Base-by-base conservation (phyloP, 148 eudicot species). In the Rhododendron henanense region DNA sequence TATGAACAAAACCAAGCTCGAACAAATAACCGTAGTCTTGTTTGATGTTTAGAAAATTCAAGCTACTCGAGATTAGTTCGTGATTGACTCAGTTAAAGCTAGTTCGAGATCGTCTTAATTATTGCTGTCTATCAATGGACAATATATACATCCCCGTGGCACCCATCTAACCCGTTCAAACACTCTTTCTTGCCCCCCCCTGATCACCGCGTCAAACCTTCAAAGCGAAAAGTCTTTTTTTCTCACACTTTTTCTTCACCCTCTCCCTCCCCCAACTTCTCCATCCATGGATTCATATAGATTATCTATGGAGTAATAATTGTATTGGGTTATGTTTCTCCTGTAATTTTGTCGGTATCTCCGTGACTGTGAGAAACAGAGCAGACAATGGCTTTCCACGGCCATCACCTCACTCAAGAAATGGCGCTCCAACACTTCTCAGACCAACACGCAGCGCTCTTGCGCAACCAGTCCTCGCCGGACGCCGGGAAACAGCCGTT, bases 371-470 rank as follows among this genome's bases (percentile, higher is more conserved):
- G 45, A 83, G 53, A 50, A 3, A 15, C 44, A n/a, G 45, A 41
- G 73, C 39, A 21, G 44, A n/a, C 51, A 44, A 87, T 87, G 89
- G 85, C 91, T 75, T 90, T 85, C 79, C 89, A 90, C 84, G 89
- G 86, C 25, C 65, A 88, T 67, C 87, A 87, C 44, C 83, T 81
- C 65, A 39, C 90, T 0, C 88, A 73, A 47, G 84, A 86, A 85
- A 87, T 88, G 88, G 88, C 85, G 1, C 87, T 86, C 41, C 91
- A 87, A 5, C 91, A 87, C 85, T 84, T 83, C 79, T 19, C 87
- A 0, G 89, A 89, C 85, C 90, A 89, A 4, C 89, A 88, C 57
- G 23, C 82, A 14, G 65, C 85, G 0, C 76, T 71, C 39, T 0
- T 71, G 1, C 76, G 59, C 39, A 41, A 39, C 45, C 87, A 89